A percentile compares a stretch with the other conserved stretches of the same genome.
Conservation (phyloP, 2,329 filamentous ascomycete species). For the Cladosporium phlei region DNA sequence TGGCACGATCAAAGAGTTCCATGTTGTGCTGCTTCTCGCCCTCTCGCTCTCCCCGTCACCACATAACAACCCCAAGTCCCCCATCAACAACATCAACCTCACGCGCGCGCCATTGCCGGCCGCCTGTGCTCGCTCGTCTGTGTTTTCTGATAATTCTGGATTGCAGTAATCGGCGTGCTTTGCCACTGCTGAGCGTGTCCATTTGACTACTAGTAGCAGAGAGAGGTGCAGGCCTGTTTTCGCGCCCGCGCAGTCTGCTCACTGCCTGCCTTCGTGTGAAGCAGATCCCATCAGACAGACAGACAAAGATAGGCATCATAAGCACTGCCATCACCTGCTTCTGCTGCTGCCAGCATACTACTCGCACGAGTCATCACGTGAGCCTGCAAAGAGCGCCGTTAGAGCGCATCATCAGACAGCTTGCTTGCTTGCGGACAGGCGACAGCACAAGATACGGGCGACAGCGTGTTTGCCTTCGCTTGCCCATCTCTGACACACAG, state of each 20-base stretch:
- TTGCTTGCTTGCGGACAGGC: not conserved
- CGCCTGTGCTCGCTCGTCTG: not conserved
- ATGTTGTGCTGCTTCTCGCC: not conserved
- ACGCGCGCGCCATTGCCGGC: conserved; percentile 10
- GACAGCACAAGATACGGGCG: too few species aligned
- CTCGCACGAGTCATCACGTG: conserved; percentile 9
- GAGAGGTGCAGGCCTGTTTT: conserved; percentile 10
- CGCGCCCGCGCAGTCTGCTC: conserved; percentile 11
- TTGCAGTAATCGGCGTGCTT: conserved; percentile 2
- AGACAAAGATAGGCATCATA: conserved; percentile 13
- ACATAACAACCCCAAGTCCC: conserved; percentile 9
- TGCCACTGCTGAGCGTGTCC: conserved; percentile 1
- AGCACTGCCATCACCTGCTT: conserved; percentile 12
- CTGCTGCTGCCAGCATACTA: not conserved
- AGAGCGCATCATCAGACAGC: conserved; percentile 8
- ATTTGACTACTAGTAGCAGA: conserved; percentile 14
- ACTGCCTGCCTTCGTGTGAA: conserved; percentile 5
- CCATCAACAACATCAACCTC: conserved; percentile 6
- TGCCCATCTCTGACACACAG: too few species aligned
- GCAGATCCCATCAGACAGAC: conserved; percentile 8
- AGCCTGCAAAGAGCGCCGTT: conserved; percentile 12
- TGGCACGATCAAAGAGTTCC: conserved; percentile 9
- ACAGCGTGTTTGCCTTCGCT: too few species aligned
- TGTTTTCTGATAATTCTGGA: conserved; percentile 12
- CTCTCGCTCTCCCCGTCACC: not conserved